Conservation (phyloP, 768 basidiomycete species). For the Lentinula detonsa region DNA sequence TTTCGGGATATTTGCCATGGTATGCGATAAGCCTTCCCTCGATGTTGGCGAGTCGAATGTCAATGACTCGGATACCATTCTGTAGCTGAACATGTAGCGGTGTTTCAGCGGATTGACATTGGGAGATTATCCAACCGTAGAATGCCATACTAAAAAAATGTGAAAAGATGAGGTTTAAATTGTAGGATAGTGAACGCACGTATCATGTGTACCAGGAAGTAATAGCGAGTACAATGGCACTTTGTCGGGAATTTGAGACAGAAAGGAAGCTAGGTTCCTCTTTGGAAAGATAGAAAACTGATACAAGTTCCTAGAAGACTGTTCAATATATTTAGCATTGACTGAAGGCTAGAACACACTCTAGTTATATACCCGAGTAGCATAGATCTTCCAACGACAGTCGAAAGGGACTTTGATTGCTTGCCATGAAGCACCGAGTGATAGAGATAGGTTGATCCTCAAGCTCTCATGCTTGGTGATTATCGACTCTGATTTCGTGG, state of each 20-base stretch:
- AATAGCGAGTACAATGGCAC: constrained; percentile 66
- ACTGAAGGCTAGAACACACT: not conserved
- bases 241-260: constrained; percentile 58
- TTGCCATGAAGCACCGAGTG: constrained; percentile 44
- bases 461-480: constrained; percentile 1
- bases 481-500: not conserved
- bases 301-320: constrained; percentile 34
- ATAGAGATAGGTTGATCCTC: constrained; percentile 8
- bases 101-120: constrained; percentile 69
- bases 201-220: constrained; percentile 74
- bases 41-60: constrained; percentile 72
- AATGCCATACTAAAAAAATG: constrained; percentile 60
- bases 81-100: constrained; percentile 64
- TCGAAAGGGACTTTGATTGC: constrained; percentile 48
- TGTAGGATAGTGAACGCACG: constrained; percentile 32
- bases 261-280: constrained; percentile 52
- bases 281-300: constrained; percentile 53
- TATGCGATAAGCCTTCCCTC: constrained; percentile 64
- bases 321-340: not conserved
- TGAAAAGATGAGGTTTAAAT: constrained; percentile 7
- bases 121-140: constrained; percentile 81
- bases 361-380: constrained; percentile 33
- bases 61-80: constrained; percentile 76
- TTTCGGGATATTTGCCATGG: constrained; percentile 72
- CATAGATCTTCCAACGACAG: constrained; percentile 62